Conservation (phyloP, 768 basidiomycete genomes). For the Rossbeevera mucosa region DNA sequence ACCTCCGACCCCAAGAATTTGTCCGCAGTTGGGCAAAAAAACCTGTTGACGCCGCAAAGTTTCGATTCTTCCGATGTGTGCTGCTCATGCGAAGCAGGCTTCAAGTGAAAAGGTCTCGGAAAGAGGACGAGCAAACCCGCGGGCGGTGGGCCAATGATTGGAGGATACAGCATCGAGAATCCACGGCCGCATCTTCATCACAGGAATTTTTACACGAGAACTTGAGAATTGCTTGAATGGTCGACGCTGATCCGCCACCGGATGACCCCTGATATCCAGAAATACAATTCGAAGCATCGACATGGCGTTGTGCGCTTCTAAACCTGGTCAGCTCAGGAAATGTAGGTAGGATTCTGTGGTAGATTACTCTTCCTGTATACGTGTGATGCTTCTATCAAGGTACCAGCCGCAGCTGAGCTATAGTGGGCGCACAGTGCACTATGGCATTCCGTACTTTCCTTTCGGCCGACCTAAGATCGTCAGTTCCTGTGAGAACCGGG, state of each 20-base stretch:
- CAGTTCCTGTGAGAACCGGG: background rate
- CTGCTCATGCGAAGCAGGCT: no score
- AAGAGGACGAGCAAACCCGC: background rate
- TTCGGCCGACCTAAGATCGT: background rate
- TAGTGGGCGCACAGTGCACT: background rate
- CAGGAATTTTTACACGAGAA: no score
- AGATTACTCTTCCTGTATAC: background rate
- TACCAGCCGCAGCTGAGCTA: background rate
- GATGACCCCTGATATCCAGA: background rate
- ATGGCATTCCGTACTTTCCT: background rate
- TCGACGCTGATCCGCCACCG: background rate
- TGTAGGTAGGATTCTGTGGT: background rate
- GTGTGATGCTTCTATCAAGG: background rate
- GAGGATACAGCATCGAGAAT: slow-evolving; percentile 6
- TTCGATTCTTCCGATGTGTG: slow-evolving; percentile 42
- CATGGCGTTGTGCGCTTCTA: no score
- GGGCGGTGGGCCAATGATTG: background rate
- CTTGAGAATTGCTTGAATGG: background rate
- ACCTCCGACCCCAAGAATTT: slow-evolving; percentile 42
- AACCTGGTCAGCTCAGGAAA: background rate
- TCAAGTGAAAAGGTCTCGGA: no score
- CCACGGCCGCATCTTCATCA: slow-evolving; percentile 1
- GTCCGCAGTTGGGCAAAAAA: slow-evolving; percentile 40
- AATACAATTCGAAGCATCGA: background rate
- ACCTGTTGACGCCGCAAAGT: slow-evolving; percentile 39